Evolutionary conservation across 371 early-diverging fungal species (phyloP).

Genomic region (Nematocida sp.): DNA sequence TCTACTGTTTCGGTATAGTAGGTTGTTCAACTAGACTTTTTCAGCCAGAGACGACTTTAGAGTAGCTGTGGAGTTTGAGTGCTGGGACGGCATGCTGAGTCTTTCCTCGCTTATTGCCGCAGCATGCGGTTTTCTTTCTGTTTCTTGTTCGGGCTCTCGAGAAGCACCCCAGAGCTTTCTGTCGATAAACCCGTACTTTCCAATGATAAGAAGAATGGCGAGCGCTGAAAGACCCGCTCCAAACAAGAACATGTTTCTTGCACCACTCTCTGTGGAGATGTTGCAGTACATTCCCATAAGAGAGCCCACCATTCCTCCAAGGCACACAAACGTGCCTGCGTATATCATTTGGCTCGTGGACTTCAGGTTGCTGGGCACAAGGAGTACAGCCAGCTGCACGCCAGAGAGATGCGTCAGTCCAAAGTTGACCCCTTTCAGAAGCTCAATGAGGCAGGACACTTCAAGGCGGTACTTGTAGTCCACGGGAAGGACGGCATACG

Average conservation of each 20-base stretch:
- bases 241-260: constrained; percentile 23
- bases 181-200: constrained; percentile 61
- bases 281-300: constrained; percentile 47
- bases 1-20: too few species aligned
- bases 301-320: constrained; percentile 60
- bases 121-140: too few species aligned
- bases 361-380: constrained; percentile 63
- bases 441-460: constrained; percentile 59
- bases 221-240: constrained; percentile 48
- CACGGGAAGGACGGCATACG: constrained; percentile 52
- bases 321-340: constrained; percentile 62
- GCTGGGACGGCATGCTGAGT: not conserved
- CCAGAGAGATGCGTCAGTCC: constrained; percentile 64
- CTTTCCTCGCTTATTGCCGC: not conserved
- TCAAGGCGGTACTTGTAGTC: constrained; percentile 51
- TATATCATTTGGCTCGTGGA: constrained; percentile 65
- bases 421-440: constrained; percentile 65
- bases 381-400: constrained; percentile 60
- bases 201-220: constrained; percentile 51
- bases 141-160: too few species aligned
- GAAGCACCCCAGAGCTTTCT: constrained; percentile 46
- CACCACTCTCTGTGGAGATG: not conserved
- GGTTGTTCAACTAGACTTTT: too few species aligned
- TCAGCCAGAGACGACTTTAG: too few species aligned
- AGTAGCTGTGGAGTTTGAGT: too few species aligned